phyloP scores from a whole-genome alignment of 2,329 filamentous ascomycete genomes.

The Fusarium nanum region DNA sequence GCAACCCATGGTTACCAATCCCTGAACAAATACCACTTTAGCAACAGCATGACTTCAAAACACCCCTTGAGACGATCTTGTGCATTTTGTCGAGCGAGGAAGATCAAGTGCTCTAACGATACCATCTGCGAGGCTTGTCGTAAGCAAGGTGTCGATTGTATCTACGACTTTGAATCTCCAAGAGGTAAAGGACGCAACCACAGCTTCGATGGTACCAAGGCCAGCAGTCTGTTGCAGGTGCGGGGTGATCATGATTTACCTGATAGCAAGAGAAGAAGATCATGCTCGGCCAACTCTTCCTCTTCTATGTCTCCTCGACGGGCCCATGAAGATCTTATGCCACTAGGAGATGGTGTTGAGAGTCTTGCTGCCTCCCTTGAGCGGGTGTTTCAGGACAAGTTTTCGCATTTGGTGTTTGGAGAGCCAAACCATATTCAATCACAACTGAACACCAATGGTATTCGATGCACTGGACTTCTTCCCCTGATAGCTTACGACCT shows the following conservation, averaged over 20 bases:
- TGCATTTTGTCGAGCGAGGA: constrained; percentile 53
- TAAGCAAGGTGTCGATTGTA: constrained; percentile 53
- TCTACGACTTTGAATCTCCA: constrained; percentile 53
- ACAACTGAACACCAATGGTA: constrained; percentile 11
- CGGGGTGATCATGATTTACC: constrained; percentile 22
- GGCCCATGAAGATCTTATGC: constrained; percentile 37
- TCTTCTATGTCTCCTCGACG: constrained; percentile 41
- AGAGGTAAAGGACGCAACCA: constrained; percentile 47
- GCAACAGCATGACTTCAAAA: constrained; percentile 47
- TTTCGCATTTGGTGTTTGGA: constrained; percentile 18
- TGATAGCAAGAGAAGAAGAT: constrained; percentile 42
- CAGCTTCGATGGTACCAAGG: constrained; percentile 45
- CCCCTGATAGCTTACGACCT: constrained; percentile 49
- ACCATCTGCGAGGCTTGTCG: constrained; percentile 54
- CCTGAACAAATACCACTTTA: neutral
- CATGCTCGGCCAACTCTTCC: constrained; percentile 43
- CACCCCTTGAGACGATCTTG: constrained; percentile 52
- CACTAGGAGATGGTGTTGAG: constrained; percentile 34
- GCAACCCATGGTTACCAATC: constrained; percentile 17
- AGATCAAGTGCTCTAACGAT: constrained; percentile 55
- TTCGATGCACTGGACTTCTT: constrained; percentile 45
- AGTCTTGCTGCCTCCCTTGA: constrained; percentile 49
- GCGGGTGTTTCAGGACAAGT: constrained; percentile 48
- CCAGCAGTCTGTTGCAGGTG: constrained; percentile 28
- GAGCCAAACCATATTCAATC: neutral